Conservation (phyloP, 2,329 filamentous ascomycete genomes). For the Pyrenophora graminea region DNA sequence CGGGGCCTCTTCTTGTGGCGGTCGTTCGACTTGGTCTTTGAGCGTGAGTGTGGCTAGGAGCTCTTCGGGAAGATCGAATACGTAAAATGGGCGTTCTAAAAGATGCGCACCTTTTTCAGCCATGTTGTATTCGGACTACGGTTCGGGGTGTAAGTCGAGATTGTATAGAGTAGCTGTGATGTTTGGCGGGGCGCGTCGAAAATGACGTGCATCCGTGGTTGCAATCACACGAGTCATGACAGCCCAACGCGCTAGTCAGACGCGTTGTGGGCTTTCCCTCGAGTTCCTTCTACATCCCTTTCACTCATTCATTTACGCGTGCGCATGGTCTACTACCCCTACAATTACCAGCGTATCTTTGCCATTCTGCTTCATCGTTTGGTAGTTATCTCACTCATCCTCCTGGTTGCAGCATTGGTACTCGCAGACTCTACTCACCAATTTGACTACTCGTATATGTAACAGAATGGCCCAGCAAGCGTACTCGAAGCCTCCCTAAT, state of each 20-base stretch:
- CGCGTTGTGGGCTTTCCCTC: neutral
- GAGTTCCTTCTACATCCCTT: too few species aligned
- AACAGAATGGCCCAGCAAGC: constrained; percentile 51
- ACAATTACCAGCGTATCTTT: too few species aligned
- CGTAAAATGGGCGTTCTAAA: constrained; percentile 51
- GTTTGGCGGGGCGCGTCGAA: constrained; percentile 15
- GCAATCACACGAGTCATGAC: constrained; percentile 2
- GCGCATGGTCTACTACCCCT: too few species aligned
- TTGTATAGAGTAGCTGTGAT: neutral
- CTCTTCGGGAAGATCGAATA: constrained; percentile 80
- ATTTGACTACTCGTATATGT: constrained; percentile 41
- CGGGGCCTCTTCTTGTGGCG: constrained; percentile 10
- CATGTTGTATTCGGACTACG: constrained; percentile 17
- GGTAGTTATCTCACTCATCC: too few species aligned
- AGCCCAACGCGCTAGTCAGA: neutral
- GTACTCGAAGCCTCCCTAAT: constrained; percentile 50
- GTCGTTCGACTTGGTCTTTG: constrained; percentile 48
- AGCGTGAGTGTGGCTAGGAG: constrained; percentile 70
- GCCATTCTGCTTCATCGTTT: too few species aligned
- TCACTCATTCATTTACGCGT: too few species aligned
- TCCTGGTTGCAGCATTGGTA: too few species aligned
- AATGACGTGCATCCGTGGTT: constrained; percentile 9
- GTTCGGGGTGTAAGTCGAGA: neutral
- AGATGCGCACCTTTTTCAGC: constrained; percentile 38
- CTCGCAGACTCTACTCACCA: too few species aligned